Evolutionary conservation across 257 asterid genomes (phyloP), one percentile per base, ranked within the genome.

Genomic region (Gynochthodes officinalis): DNA sequence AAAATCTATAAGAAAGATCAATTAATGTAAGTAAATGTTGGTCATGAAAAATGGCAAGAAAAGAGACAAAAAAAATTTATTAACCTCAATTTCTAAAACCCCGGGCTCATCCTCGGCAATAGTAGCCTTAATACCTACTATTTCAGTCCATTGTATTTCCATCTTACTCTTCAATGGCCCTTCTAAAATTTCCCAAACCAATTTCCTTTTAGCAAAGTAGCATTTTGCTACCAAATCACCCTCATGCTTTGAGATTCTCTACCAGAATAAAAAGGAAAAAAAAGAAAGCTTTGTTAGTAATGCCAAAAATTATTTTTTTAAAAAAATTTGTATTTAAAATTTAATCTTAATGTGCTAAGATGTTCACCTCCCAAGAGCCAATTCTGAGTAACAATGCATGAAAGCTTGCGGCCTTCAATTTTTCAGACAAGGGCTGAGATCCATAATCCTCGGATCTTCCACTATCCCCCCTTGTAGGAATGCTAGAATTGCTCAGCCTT

Each of bases 101-200:
- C 86, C 95, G 0, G 83, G 78, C 28, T 74, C 64, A 19, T 79
- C 71, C 0, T 78, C 83, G 9, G 12, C 37, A 2, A 35, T 72
- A 9, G 30, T 10, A 32, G 90, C 96, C 64, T 85, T 73, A 54
- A 93, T 87, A 1, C 84, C 97, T 4, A 55, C 37, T 8, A 93
- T 90, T 53, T 90, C 85, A 1, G 86, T 79, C 97, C 97, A 93
- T 44, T 82, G 86, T 2, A 93, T 72, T 55, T 93, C 98, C 65
- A 93, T 86, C 85, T 90, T 93, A 35, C 80, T 84, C 84, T 93
- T 90, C 74, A 93, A 33, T 15, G 88, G 71, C 9, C 96, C 92
- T 1, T 83, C 92, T 12, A 93, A 55, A 18, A 90, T 62, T 79
- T 93, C 98, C 98, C 98, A 93, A 0, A 90, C 96, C 70, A 90